phyloP scores from a whole-genome alignment of 352 stramenopile species.

The Globisporangium perplexum region DNA sequence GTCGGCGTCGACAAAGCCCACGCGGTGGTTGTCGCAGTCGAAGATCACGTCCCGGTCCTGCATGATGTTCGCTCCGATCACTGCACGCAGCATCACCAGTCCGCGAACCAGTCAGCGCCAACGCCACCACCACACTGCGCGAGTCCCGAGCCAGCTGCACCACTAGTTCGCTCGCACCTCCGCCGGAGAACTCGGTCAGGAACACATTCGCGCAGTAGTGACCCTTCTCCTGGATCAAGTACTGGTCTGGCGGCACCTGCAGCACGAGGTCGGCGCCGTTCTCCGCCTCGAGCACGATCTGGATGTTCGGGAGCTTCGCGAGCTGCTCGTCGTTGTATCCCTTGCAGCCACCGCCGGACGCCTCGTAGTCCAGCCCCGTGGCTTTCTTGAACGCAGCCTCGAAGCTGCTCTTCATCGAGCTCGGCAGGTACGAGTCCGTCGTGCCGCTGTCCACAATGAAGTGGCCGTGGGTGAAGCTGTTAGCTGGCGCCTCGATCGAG shows the following conservation, averaged over 20 bases:
- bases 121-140: not conserved
- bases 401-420: conserved; percentile 19
- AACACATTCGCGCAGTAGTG: conserved; percentile 33
- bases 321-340: conserved; percentile 26
- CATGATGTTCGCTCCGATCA: conserved; percentile 50
- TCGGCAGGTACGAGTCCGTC: conserved; percentile 77
- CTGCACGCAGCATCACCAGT: conserved; percentile 3
- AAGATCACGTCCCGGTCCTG: conserved; percentile 45
- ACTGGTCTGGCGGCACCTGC: conserved; percentile 21
- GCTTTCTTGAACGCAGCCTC: conserved; percentile 20
- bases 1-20: conserved; percentile 39
- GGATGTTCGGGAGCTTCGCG: conserved; percentile 26
- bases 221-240: conserved; percentile 28
- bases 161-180: too few relatives aligned
- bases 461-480: conserved; percentile 38
- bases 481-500: conserved; percentile 43
- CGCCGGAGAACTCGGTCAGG: conserved; percentile 21
- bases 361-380: conserved; percentile 10
- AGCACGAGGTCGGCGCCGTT: conserved; percentile 25
- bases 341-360: not conserved
- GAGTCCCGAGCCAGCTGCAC: too few relatives aligned
- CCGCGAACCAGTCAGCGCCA: too few relatives aligned
- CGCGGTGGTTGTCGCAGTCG: conserved; percentile 26
- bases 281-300: conserved; percentile 26
- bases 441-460: conserved; percentile 86